Base-by-base conservation (phyloP, 148 eudicot genomes). In the Persicaria tinctoria region DNA sequence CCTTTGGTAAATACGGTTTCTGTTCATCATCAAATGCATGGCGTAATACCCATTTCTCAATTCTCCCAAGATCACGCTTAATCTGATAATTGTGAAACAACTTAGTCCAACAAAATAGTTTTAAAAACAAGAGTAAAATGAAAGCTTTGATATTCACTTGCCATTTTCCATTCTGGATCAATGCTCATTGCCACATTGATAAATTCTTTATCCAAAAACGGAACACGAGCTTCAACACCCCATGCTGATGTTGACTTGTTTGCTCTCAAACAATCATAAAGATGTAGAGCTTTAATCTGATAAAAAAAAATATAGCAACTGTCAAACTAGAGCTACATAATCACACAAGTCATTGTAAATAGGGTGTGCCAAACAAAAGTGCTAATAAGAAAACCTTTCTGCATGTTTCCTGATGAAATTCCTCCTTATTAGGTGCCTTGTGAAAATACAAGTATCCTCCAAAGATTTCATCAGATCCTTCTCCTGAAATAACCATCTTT, bases 181-280 rank as follows among this genome's bases (percentile, higher is more conserved):
- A 94, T 90, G 79, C 85, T 83, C 98, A 94, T 94, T 51, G 98
- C 97, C 72, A 88, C 75, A 75, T 90, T 82, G 41, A 94, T 85
- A 66, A 94, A 91, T 62, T 94, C 98, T 83, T 94, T 94, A 85
- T 94, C 98, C 78, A 94, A 79, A 83, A 94, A 94, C 48, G 98
- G 98, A 70, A 94, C 98, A 78, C 98, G 98, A 68, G 98, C 98
- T 87, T 94, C 97, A 78, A 94, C 89, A 73, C 98, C 98, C 98
- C 98, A 94, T 8, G 98, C 97, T 72, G 97, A 94, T 66, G 98
- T 94, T 76, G 98, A 76, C 81, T 94, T 94, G 60, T 94, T 94
- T 77, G 98, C 98, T 82, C 98, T 91, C 86, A 94, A 83, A 84
- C 98, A 94, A 81, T 94, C 98, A 82, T 89, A 94, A 75, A 88